A percentile compares a stretch with the other conserved stretches of the same genome.
phyloP scores from a whole-genome alignment of 2,329 filamentous ascomycete genomes.

The Grosmannia serpens region DNA sequence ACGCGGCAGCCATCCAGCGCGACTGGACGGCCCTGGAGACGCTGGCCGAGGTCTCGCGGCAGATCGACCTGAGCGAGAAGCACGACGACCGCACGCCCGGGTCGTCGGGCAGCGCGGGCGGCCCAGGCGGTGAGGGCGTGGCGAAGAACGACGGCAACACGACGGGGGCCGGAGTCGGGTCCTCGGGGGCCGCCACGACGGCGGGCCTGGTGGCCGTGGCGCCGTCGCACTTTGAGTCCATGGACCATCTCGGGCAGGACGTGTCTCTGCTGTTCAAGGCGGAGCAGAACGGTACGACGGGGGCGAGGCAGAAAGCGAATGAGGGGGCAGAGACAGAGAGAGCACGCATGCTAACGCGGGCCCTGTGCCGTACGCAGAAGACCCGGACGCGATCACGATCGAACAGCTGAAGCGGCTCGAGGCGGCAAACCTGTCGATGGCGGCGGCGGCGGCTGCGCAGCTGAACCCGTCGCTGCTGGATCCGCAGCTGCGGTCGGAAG shows the following conservation, averaged over 20 bases:
- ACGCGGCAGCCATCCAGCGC: slow-evolving; percentile 28
- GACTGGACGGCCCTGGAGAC: slow-evolving; percentile 76
- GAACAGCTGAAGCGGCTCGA: slow-evolving; percentile 40
- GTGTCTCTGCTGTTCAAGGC: neutral
- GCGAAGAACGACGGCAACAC: neutral
- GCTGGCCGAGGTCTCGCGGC: slow-evolving; percentile 76
- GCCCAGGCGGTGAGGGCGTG: slow-evolving; percentile 13
- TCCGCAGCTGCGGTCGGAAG: slow-evolving; percentile 24
- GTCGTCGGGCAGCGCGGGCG: slow-evolving; percentile 22
- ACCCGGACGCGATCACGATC: slow-evolving; percentile 9
- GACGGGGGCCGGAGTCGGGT: neutral
- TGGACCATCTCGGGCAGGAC: neutral
- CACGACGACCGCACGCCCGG: slow-evolving; percentile 39
- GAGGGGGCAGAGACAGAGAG: neutral
- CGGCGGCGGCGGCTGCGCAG: slow-evolving; percentile 44
- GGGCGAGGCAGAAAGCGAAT: neutral
- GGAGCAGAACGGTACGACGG: neutral
- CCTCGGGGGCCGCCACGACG: neutral
- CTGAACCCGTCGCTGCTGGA: slow-evolving; percentile 44
- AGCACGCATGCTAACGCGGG: neutral
- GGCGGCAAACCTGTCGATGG: slow-evolving; percentile 40
- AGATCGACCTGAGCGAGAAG: slow-evolving; percentile 57
- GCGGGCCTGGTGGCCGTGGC: neutral
- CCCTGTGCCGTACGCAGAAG: slow-evolving; percentile 6
- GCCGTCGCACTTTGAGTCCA: neutral